Evolutionary conservation across 768 basidiomycete species (phyloP).

Genomic region (Chiua virens): DNA sequence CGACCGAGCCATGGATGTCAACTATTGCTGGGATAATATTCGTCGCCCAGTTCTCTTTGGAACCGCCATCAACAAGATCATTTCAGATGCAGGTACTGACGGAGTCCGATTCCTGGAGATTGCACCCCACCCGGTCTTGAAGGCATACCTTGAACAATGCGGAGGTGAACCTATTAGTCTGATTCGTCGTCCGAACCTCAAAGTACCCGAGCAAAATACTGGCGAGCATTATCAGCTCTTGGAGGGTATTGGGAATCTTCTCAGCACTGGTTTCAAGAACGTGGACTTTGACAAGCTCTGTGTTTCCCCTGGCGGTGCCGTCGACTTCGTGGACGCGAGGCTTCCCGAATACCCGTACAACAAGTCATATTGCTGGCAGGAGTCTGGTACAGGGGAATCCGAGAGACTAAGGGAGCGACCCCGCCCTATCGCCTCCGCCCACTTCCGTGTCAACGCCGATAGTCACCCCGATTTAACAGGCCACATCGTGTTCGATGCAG

Average conservation of each 20-base stretch:
- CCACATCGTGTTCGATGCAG: conserved; percentile 44
- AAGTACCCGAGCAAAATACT: conserved; percentile 30
- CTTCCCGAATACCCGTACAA: conserved; percentile 34
- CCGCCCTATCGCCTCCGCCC: conserved; percentile 37
- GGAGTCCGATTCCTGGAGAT: conserved; percentile 32
- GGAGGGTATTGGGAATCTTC: conserved; percentile 33
- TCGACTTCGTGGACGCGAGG: conserved; percentile 23
- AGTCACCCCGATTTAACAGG: conserved; percentile 39
- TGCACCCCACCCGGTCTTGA: conserved; percentile 36
- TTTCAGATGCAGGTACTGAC: conserved; percentile 29
- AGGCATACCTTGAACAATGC: conserved; percentile 34
- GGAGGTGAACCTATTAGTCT: conserved; percentile 31
- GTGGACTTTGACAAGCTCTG: conserved; percentile 30
- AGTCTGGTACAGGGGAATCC: conserved; percentile 25
- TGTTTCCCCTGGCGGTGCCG: conserved; percentile 18
- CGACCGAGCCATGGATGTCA: conserved; percentile 22
- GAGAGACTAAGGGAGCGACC: conserved; percentile 25
- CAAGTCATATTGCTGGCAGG: conserved; percentile 26
- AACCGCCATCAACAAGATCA: conserved; percentile 31
- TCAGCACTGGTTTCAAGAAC: conserved; percentile 29
- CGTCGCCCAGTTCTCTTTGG: conserved; percentile 36
- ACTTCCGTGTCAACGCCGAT: conserved; percentile 36
- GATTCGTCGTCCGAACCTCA: conserved; percentile 33
- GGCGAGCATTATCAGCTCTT: conserved; percentile 34
- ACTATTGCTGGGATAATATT: conserved; percentile 39